Percentiles rank a stretch among this genome's conserved stretches.
Conservation (phyloP, 495 filamentous ascomycete genomes). For the Penicillium atrosanguineum region DNA sequence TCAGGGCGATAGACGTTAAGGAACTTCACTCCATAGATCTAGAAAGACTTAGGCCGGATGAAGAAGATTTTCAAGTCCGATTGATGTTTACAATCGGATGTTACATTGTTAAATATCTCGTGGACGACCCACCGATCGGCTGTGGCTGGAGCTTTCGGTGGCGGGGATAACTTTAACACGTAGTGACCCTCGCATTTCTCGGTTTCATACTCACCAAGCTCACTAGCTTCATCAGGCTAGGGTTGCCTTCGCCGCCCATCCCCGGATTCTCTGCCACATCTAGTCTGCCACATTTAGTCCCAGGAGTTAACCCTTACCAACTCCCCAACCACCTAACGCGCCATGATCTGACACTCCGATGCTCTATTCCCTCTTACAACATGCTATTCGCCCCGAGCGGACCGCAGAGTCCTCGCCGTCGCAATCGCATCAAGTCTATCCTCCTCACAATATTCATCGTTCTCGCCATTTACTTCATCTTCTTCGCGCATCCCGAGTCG, state of each 20-base stretch:
- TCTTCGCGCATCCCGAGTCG: conserved; percentile 29
- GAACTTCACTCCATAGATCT: too few relatives aligned
- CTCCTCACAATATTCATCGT: conserved; percentile 41
- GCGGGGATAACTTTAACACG: not conserved
- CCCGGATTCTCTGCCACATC: not conserved
- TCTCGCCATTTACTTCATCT: conserved; percentile 39
- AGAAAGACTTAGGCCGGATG: too few relatives aligned
- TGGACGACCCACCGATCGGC: conserved; percentile 1
- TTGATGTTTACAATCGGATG: too few relatives aligned
- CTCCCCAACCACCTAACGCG: not conserved
- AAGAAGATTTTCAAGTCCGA: too few relatives aligned
- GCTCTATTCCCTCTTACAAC: conserved; percentile 12
- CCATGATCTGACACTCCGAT: conserved; percentile 1
- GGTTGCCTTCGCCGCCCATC: not conserved
- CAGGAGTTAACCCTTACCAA: not conserved
- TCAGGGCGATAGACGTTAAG: too few relatives aligned
- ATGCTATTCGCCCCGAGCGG: conserved; percentile 43
- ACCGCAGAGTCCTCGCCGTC: conserved; percentile 39
- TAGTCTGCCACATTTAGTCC: not conserved
- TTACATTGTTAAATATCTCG: not conserved
- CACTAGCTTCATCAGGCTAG: not conserved
- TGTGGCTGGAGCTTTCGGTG: not conserved
- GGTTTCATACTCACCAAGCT: not conserved
- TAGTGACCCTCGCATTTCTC: not conserved
- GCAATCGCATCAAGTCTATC: conserved; percentile 42